Base-by-base conservation (phyloP, 2,329 filamentous ascomycete species). In the Cladophialophora immunda region DNA sequence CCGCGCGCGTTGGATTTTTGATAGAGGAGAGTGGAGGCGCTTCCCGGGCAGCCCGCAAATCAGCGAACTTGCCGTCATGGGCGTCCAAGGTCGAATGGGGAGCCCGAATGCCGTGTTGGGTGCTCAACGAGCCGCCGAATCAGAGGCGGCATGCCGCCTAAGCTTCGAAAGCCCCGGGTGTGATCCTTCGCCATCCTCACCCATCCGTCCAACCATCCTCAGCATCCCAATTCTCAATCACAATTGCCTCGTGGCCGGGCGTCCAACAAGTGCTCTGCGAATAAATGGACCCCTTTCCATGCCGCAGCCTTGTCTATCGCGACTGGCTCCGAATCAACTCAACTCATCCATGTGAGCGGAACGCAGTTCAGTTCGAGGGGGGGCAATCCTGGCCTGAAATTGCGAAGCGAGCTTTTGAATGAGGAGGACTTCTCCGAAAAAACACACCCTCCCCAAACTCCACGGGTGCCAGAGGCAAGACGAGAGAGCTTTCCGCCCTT, bases 21-120 rank as follows among this genome's bases (percentile, higher is more conserved):
- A 70, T 70, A 68, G 68, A 70, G 59, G 68, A 69, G 64, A 70
- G 66, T 70, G 68, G 67, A 64, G 63, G 63, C 54, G 11, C 8
- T 3, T 29, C 8, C 15, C 36, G 34, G 9, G 52, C 34, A 30
- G 38, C 19, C 63, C 54, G 45, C 65, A 62, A 69, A 64, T 67
- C 52, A 64, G 60, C 60, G 65, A 50, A 53, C 64, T 65, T 68
- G 53, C 68, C 68, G 68, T 65, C 29, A 57, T 29, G 54, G 66
- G 66, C 34, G 58, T 19, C 13, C 11, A 6, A 41, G 62, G 60
- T 68, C 68, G 65, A 70, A 68, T 70, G 56, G 58, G 60, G 67
- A 55, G 34, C 59, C 65, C 41, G 55, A 58, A 64, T 38, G 41
- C 55, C 41, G 65, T 70, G 66, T 68, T 68, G 57, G 58, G 59